Percentiles rank a stretch among this genome's conserved stretches.
phyloP scores from a whole-genome alignment of 306 rosid genomes.

The Medicago lupulina region DNA sequence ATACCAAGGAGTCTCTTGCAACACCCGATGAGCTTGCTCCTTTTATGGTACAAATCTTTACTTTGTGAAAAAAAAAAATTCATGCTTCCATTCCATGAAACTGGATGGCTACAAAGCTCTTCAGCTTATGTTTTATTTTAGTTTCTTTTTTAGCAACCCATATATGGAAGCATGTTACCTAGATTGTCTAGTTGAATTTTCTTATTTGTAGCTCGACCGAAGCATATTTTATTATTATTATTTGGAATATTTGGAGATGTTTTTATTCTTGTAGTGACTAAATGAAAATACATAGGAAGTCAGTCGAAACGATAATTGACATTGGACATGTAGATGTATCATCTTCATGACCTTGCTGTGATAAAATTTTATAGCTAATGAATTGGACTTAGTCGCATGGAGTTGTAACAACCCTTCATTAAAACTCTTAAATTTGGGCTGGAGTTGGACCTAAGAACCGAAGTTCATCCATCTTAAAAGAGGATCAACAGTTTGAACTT shows the following conservation, averaged over 20 bases:
- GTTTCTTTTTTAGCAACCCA: slow-evolving; percentile 15
- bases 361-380: slow-evolving; percentile 22
- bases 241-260: slow-evolving; percentile 1
- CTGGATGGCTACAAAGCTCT: slow-evolving; percentile 28
- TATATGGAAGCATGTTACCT: slow-evolving; percentile 22
- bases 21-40: slow-evolving; percentile 85
- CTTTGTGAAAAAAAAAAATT: background rate
- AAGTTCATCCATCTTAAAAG: slow-evolving; percentile 11
- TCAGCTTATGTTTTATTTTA: slow-evolving; percentile 18
- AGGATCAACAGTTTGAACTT: slow-evolving; percentile 5
- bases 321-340: slow-evolving; percentile 2
- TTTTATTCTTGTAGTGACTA: slow-evolving; percentile 29
- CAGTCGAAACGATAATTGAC: slow-evolving; percentile 11
- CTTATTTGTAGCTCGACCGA: slow-evolving; percentile 14
- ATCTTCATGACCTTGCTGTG: slow-evolving; percentile 13
- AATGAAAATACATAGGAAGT: background rate
- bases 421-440: slow-evolving; percentile 26
- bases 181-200: slow-evolving; percentile 23
- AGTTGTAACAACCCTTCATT: slow-evolving; percentile 9
- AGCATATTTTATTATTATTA: slow-evolving; percentile 25
- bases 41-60: slow-evolving; percentile 62
- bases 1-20: slow-evolving; percentile 91
- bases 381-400: background rate
- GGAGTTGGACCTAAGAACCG: slow-evolving; percentile 34
- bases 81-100: slow-evolving; percentile 18